Evolutionary conservation across 1,139 yeast genomes (phyloP).

Genomic region (Nadsonia commutata): DNA sequence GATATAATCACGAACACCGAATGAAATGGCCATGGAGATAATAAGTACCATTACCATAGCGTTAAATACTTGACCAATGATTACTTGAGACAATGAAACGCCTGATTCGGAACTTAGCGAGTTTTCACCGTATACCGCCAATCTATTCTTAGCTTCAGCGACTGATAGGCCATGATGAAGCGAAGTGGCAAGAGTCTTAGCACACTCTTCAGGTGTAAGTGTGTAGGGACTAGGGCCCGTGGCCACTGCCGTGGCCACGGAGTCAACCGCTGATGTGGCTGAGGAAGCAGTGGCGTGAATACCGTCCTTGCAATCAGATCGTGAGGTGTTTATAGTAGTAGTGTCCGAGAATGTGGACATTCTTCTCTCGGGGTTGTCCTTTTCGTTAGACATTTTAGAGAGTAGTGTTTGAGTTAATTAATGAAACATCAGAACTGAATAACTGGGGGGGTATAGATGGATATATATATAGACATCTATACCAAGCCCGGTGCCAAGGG

Average conservation of each 20-base stretch:
- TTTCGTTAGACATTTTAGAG: no score
- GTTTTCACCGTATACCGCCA: constrained; percentile 39
- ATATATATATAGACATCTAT: no score
- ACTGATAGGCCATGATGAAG: constrained; percentile 33
- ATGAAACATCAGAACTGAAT: no score
- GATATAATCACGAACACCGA: constrained; percentile 67
- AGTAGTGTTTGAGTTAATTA: no score
- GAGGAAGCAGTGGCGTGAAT: no score
- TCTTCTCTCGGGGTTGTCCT: no score
- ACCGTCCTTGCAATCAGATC: no score
- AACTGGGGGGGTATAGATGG: no score
- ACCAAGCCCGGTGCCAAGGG: no score
- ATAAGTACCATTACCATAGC: constrained; percentile 69
- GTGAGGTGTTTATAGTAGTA: no score
- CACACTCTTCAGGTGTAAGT: constrained; percentile 1
- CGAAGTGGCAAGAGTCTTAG: constrained; percentile 2
- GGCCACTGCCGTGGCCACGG: no score
- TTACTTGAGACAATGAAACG: constrained; percentile 41
- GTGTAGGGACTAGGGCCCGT: neutral
- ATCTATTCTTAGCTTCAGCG: constrained; percentile 24
- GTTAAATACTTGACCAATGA: constrained; percentile 59
- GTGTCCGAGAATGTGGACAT: neutral
- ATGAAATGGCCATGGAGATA: constrained; percentile 61
- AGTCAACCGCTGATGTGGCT: no score
- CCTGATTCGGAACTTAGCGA: constrained; percentile 45